Conservation (phyloP, 2,329 filamentous ascomycete genomes). For the Lachnellula cervina region DNA sequence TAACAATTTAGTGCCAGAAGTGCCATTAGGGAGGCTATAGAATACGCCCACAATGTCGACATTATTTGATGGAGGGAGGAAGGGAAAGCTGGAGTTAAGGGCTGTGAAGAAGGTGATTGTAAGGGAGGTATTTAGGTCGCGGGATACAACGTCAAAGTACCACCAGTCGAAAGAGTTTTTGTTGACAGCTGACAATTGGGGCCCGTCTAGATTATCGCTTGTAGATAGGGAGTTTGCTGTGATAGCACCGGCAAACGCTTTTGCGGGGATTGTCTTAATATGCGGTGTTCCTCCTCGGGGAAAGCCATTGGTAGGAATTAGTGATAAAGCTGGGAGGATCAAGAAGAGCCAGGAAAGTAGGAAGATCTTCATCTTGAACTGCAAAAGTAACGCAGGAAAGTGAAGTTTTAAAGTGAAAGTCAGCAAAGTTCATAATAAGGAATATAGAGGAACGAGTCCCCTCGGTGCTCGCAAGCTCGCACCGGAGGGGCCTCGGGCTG, state of each 20-base stretch:
- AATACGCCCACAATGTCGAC: slow-evolving; percentile 9
- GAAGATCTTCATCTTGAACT: background rate
- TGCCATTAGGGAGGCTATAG: slow-evolving; percentile 13
- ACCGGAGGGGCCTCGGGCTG: too few species aligned
- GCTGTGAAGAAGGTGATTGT: slow-evolving; percentile 33
- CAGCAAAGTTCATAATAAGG: too few species aligned
- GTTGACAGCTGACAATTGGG: slow-evolving; percentile 21
- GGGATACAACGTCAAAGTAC: slow-evolving; percentile 37
- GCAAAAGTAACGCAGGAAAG: background rate
- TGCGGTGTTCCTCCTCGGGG: background rate
- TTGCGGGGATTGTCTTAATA: background rate
- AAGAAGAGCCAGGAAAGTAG: background rate
- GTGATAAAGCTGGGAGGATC: background rate
- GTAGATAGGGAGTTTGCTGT: slow-evolving; percentile 37
- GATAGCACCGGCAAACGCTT: too few species aligned
- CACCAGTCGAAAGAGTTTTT: slow-evolving; percentile 31
- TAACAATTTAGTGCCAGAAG: background rate
- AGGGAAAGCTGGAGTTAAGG: slow-evolving; percentile 34
- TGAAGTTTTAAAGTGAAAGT: background rate
- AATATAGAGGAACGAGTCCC: too few species aligned
- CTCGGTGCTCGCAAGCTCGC: too few species aligned
- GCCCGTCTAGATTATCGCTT: slow-evolving; percentile 12
- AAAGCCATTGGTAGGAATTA: background rate
- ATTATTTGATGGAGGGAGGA: slow-evolving; percentile 4
- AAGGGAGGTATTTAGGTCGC: slow-evolving; percentile 25